phyloP scores from a whole-genome alignment of 306 rosid genomes.

The Trifolium dubium region DNA sequence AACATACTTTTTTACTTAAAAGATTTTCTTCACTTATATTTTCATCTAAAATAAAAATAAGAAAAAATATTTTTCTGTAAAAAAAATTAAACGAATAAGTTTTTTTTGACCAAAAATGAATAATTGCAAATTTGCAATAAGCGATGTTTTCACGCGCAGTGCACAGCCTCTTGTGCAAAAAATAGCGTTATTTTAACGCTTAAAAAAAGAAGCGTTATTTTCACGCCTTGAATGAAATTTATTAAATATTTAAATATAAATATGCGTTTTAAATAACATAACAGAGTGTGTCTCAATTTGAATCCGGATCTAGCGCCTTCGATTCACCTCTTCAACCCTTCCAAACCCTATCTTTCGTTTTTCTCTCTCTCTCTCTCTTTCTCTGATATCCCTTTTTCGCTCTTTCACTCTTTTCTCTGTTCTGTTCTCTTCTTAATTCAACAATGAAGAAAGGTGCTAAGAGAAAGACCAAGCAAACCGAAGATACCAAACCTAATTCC shows the following conservation, averaged over 20 bases:
- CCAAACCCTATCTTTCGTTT: conserved; percentile 47
- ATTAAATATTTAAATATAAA: background rate
- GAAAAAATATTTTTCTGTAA: too few relatives aligned
- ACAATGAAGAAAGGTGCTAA: conserved; percentile 61
- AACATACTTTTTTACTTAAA: too few relatives aligned
- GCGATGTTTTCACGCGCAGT: too few relatives aligned
- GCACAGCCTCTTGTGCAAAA: too few relatives aligned
- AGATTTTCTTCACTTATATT: too few relatives aligned
- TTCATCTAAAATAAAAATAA: too few relatives aligned
- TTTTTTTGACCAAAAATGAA: too few relatives aligned
- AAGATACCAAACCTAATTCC: conserved; percentile 39
- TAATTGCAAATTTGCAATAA: too few relatives aligned
- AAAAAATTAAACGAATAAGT: too few relatives aligned
- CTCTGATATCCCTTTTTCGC: too few relatives aligned
- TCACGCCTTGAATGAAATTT: background rate
- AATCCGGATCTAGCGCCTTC: conserved; percentile 65
- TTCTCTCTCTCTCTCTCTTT: conserved; percentile 22
- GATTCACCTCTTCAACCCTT: conserved; percentile 30
- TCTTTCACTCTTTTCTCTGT: too few relatives aligned
- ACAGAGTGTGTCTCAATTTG: conserved; percentile 32
- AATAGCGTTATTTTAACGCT: background rate
- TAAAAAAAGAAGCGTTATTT: background rate
- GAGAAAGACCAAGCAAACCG: conserved; percentile 51
- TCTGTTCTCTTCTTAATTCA: too few relatives aligned
- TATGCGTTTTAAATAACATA: background rate